Percentiles rank a stretch among this genome's conserved stretches.
Evolutionary conservation across 1,284 basidiomycete species (phyloP).

Genomic region (Gomphus bonarii): DNA sequence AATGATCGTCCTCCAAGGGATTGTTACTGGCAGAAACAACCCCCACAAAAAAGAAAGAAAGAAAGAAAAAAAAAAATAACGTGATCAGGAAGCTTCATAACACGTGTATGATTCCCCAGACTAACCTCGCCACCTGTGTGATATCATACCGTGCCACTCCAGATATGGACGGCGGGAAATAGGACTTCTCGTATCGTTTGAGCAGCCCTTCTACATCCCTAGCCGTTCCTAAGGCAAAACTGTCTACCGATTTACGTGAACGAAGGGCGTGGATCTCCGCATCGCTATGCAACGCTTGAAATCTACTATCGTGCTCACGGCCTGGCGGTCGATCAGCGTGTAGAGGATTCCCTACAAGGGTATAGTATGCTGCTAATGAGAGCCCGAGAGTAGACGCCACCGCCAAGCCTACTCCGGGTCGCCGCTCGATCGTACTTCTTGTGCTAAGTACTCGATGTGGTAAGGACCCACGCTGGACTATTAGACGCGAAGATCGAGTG

Average conservation of each 20-base stretch:
- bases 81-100: neutral
- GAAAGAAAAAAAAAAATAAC: neutral
- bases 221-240: neutral
- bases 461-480: neutral
- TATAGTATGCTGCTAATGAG: neutral
- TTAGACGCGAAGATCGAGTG: neutral
- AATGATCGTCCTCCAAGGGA: slow-evolving; percentile 22
- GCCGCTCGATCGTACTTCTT: neutral
- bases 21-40: slow-evolving; percentile 17
- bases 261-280: neutral
- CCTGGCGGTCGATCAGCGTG: neutral
- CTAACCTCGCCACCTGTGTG: slow-evolving; percentile 18
- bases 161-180: slow-evolving; percentile 9
- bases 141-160: slow-evolving; percentile 19
- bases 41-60: neutral
- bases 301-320: neutral
- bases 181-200: slow-evolving; percentile 12
- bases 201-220: neutral
- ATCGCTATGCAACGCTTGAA: neutral
- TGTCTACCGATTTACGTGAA: neutral
- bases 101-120: neutral
- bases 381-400: neutral
- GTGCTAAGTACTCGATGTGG: neutral
- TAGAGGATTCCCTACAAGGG: neutral
- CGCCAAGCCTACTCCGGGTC: neutral